Conservation (phyloP, 495 filamentous ascomycete genomes). For the Polyplosphaeria fusca region DNA sequence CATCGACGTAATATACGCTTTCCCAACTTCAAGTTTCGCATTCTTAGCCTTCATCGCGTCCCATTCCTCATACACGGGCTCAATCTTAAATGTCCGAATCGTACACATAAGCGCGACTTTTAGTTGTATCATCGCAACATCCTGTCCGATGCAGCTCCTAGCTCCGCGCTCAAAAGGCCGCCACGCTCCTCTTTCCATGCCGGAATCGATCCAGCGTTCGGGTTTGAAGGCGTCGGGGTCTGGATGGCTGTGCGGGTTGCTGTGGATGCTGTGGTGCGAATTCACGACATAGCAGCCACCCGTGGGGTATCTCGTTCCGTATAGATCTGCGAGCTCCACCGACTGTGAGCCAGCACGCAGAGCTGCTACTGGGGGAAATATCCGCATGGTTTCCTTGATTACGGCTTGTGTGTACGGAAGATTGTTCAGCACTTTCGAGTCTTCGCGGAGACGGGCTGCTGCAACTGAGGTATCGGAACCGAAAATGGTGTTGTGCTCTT, state of each 20-base stretch:
- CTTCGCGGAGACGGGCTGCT: slow-evolving; percentile 2
- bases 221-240: slow-evolving; percentile 19
- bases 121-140: slow-evolving; percentile 28
- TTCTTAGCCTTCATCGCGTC: no score
- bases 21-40: no score
- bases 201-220: slow-evolving; percentile 23
- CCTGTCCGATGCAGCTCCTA: slow-evolving; percentile 55
- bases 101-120: slow-evolving; percentile 48
- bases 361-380: slow-evolving; percentile 22
- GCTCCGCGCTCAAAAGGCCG: slow-evolving; percentile 42
- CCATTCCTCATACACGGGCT: slow-evolving; percentile 26
- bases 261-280: slow-evolving; percentile 26
- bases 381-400: slow-evolving; percentile 24
- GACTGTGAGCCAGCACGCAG: slow-evolving; percentile 24
- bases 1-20: no score
- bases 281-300: slow-evolving; percentile 33
- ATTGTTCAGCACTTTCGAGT: slow-evolving; percentile 21
- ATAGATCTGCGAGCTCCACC: slow-evolving; percentile 22
- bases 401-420: slow-evolving; percentile 14
- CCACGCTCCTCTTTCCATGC: slow-evolving; percentile 14
- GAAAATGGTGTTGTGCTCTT: slow-evolving; percentile 41
- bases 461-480: slow-evolving; percentile 32
- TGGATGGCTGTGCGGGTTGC: not conserved
- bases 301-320: slow-evolving; percentile 39
- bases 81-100: slow-evolving; percentile 48